Percentiles rank a stretch among this genome's conserved stretches.
phyloP scores from a whole-genome alignment of 164 flowering plant genomes.

The Aristolochia californica region DNA sequence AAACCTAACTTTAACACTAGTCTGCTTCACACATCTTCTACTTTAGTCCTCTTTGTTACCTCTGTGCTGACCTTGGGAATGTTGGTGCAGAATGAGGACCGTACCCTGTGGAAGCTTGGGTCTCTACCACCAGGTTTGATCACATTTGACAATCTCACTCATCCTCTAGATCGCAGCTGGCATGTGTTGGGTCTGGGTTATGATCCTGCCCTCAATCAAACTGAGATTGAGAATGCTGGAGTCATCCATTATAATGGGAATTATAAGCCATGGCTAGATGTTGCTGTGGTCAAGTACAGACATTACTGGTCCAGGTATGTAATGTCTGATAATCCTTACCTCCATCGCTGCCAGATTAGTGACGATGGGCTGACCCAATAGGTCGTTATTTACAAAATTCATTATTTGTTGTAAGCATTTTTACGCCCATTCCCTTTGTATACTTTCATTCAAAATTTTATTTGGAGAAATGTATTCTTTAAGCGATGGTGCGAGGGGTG shows the following conservation, averaged over 20 bases:
- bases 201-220: conserved; percentile 87
- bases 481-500: no score
- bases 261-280: conserved; percentile 94
- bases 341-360: conserved; percentile 51
- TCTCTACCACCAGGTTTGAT: conserved; percentile 93
- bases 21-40: no score
- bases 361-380: not conserved
- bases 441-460: no score
- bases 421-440: no score
- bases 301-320: conserved; percentile 79
- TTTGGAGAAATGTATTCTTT: no score
- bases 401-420: no score
- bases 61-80: no score
- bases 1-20: no score
- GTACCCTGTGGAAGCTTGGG: conserved; percentile 96
- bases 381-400: no score
- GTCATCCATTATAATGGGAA: conserved; percentile 95
- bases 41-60: no score
- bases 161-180: conserved; percentile 81
- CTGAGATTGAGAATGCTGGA: conserved; percentile 77
- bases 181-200: conserved; percentile 95
- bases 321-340: conserved; percentile 59
- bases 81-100: conserved; percentile 71
- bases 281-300: conserved; percentile 78
- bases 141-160: conserved; percentile 86